Evolutionary conservation across 768 basidiomycete genomes (phyloP).

Genomic region (Termitomyces sp.): DNA sequence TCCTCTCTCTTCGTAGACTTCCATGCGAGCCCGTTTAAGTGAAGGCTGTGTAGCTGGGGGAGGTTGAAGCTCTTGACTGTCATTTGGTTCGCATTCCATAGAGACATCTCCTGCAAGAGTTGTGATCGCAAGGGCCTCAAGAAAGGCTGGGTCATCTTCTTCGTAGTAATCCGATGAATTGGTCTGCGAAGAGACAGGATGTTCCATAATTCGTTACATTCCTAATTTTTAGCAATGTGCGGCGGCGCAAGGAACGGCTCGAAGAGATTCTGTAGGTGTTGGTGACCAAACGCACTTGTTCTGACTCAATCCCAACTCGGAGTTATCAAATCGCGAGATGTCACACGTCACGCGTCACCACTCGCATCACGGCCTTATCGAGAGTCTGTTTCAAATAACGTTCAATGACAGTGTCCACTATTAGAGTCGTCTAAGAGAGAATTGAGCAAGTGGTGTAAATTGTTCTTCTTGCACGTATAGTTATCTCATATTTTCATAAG

Average conservation of each 20-base stretch:
- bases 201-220: constrained; percentile 9
- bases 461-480: too few species aligned
- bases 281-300: too few species aligned
- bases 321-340: background rate
- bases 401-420: too few species aligned
- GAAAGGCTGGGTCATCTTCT: constrained; percentile 50
- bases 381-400: too few species aligned
- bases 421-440: too few species aligned
- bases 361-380: too few species aligned
- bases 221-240: background rate
- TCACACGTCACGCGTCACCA: too few species aligned
- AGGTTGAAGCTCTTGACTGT: constrained; percentile 26
- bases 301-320: background rate
- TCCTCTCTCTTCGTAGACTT: constrained; percentile 20
- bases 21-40: constrained; percentile 35
- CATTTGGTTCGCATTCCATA: constrained; percentile 7
- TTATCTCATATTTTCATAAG: too few species aligned
- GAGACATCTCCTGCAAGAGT: constrained; percentile 46
- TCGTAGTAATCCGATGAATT: constrained; percentile 55
- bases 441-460: too few species aligned
- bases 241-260: background rate
- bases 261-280: background rate
- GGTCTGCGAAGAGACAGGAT: constrained; percentile 18
- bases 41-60: constrained; percentile 38
- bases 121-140: constrained; percentile 42